Evolutionary conservation across 495 filamentous ascomycete genomes (phyloP).

Genomic region (Penicillium ochrochloron): DNA sequence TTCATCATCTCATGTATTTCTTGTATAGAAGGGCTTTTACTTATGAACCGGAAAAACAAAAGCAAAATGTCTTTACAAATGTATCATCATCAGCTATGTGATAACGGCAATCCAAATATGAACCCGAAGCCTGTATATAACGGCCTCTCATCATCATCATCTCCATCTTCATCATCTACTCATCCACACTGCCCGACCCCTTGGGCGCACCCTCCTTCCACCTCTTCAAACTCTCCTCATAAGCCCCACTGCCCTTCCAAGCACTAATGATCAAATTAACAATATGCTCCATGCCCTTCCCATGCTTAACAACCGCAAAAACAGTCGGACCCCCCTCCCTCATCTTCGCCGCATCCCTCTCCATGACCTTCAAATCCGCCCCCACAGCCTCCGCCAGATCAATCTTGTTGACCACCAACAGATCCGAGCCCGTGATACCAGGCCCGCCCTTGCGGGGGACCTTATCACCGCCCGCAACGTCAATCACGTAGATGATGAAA

Average conservation of each 20-base stretch:
- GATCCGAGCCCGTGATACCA: slow-evolving; percentile 92
- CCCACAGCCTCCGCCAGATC: slow-evolving; percentile 91
- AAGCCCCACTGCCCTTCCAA: slow-evolving; percentile 86
- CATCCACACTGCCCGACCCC: slow-evolving; percentile 48
- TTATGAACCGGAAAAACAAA: slow-evolving; percentile 25
- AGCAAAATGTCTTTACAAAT: slow-evolving; percentile 23
- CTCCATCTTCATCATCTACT: slow-evolving; percentile 22
- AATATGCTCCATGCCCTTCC: slow-evolving; percentile 80
- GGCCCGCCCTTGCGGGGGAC: slow-evolving; percentile 95
- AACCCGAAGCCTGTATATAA: neutral
- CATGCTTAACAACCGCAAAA: slow-evolving; percentile 95
- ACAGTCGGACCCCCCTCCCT: slow-evolving; percentile 95
- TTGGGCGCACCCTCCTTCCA: slow-evolving; percentile 57
- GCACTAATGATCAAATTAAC: slow-evolving; percentile 87
- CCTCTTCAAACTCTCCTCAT: slow-evolving; percentile 56
- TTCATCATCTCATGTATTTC: slow-evolving; percentile 12
- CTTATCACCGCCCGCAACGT: slow-evolving; percentile 97
- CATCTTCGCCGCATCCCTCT: slow-evolving; percentile 93
- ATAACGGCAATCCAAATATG: neutral
- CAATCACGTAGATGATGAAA: slow-evolving; percentile 98
- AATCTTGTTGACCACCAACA: slow-evolving; percentile 95
- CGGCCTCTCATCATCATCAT: neutral
- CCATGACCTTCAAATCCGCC: slow-evolving; percentile 92
- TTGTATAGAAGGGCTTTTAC: slow-evolving; percentile 25
- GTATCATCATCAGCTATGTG: slow-evolving; percentile 20